These are phyloP conservation scores for Aspergillus conjunctus DNA, from an alignment of 495 filamentous ascomycete species.

Conservation along the genomic window DNA sequence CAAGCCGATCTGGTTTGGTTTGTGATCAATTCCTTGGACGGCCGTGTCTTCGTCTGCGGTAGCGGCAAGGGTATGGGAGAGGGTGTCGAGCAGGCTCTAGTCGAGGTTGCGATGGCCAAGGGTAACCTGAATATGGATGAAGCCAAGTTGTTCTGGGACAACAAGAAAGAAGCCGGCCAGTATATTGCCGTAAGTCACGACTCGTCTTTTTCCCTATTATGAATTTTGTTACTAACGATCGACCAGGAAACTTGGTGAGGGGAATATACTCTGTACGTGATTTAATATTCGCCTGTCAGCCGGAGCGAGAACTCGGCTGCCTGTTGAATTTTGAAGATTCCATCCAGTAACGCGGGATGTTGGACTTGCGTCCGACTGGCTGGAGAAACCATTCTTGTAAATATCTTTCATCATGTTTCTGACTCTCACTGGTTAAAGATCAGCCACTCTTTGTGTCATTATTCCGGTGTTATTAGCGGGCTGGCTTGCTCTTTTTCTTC, in stretches of 20 bases:
- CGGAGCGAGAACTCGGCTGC: background rate
- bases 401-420: background rate
- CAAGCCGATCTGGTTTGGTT: slow-evolving; percentile 97
- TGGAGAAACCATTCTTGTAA: background rate
- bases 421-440: background rate
- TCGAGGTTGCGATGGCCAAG: slow-evolving; percentile 80
- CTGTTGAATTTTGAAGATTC: background rate
- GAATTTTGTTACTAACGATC: slow-evolving; percentile 15
- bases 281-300: background rate
- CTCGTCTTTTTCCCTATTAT: background rate
- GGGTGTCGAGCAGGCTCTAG: slow-evolving; percentile 80
- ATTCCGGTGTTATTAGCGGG: slow-evolving; percentile 38
- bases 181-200: slow-evolving; percentile 77
- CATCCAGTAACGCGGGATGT: background rate
- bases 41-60: slow-evolving; percentile 93
- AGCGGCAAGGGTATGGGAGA: slow-evolving; percentile 96
- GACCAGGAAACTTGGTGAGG: slow-evolving; percentile 43
- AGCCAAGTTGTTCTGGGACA: slow-evolving; percentile 73
- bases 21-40: slow-evolving; percentile 90
- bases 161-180: slow-evolving; percentile 82
- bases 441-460: slow-evolving; percentile 1
- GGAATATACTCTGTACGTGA: background rate
- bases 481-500: slow-evolving; percentile 19
- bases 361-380: background rate
- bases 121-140: slow-evolving; percentile 73